These are phyloP conservation scores for Elsinoe ampelina DNA, from an alignment of 2,329 filamentous ascomycete species.

Conservation along the genomic window DNA sequence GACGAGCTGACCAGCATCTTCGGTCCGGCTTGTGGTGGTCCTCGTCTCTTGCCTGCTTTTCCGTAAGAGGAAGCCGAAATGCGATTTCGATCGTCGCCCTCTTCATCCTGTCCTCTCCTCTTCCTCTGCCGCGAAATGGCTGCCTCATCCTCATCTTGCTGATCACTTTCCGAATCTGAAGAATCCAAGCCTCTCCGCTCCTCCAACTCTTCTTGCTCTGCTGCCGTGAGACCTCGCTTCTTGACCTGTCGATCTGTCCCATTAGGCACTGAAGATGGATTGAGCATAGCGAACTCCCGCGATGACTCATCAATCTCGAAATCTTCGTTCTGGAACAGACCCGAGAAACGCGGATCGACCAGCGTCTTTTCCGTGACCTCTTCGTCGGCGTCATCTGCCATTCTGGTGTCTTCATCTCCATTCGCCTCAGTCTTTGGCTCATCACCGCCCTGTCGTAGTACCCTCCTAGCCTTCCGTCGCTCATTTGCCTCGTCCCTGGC, in stretches of 20 bases:
- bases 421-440: conserved; percentile 26
- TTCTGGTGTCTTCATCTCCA: conserved; percentile 49
- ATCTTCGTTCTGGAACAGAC: conserved; percentile 85
- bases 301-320: conserved; percentile 87
- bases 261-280: conserved; percentile 62
- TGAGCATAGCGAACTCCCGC: conserved; percentile 77
- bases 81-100: conserved; percentile 38
- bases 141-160: conserved; percentile 33
- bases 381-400: conserved; percentile 42
- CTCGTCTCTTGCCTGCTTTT: conserved; percentile 42
- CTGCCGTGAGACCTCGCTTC: conserved; percentile 47
- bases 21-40: conserved; percentile 29
- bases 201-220: conserved; percentile 50
- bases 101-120: conserved; percentile 23
- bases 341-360: conserved; percentile 75
- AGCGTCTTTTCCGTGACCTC: conserved; percentile 38
- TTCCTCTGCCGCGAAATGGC: conserved; percentile 22
- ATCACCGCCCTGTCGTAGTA: conserved; percentile 52
- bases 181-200: conserved; percentile 28
- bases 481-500: conserved; percentile 61
- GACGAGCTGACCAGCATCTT: conserved; percentile 51
- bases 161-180: conserved; percentile 28
- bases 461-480: conserved; percentile 35
- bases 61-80: conserved; percentile 61
- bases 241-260: conserved; percentile 27